Base-by-base conservation (phyloP, 768 basidiomycete species). In the Rhodotorula kratochvilovae region DNA sequence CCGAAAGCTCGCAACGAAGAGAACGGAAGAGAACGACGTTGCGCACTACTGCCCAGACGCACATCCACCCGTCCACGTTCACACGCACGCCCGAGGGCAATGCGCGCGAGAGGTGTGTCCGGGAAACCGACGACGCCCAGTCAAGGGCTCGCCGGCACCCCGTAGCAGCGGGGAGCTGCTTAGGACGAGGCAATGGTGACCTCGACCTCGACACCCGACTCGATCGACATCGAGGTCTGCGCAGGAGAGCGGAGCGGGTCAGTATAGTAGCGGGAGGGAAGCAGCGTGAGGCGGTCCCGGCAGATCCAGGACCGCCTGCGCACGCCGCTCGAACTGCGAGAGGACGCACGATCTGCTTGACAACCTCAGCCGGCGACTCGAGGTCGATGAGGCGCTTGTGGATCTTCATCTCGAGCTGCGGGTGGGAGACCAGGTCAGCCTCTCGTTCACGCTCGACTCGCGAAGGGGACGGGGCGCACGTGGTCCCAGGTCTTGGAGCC, bases 401-500 rank as follows among this genome's bases (percentile, higher is more conserved):
- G 73, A 99, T 86, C 85, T 94, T 94, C 84, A 99, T 89, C 84
- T 99, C 95, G 84, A 93, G 98, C 56, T 57, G 56, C 21, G n/a
- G 2, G 21, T 3, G 25, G 50, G 7, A 27, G 50, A 25, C 15
- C 12, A 46, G 17, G 45, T 46, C 45, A 46, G 21, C 21, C 10
- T 19, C 12, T 17, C 23, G 17, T n/a, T 29, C 11, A 19, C n/a
- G 53, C 53, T 2, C 10, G 31, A 5, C n/a, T 29, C 15, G 19
- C 29, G 10, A 13, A 33, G 54, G 12, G 54, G 54, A 8, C 2
- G 35, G 31, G 25, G 35, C 56, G 29, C 35, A 57, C 56, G 79
- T 91, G 88, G 84, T 99, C 96, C 96, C 96, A 99, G 81, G 96
- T 99, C 89, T 99, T 99, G 78, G 96, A 97, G 85, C 96, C 96